These are phyloP conservation scores for Collybia mongolica DNA, from an alignment of 768 basidiomycete species.

Conservation along the genomic window DNA sequence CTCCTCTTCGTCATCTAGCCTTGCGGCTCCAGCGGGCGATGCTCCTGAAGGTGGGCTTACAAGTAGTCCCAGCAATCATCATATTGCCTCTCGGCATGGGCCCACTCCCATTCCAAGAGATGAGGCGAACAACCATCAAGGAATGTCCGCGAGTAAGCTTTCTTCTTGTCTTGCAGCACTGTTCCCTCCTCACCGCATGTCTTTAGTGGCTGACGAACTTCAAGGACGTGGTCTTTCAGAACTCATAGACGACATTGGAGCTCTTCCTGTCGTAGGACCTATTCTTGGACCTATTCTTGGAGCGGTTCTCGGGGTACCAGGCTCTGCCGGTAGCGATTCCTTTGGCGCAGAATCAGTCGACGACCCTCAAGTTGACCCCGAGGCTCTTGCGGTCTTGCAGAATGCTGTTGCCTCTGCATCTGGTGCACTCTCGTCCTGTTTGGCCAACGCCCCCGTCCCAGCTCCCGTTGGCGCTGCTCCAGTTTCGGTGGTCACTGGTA, in stretches of 20 bases:
- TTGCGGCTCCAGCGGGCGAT: slow-evolving; percentile 42
- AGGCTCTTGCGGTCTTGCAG: neutral
- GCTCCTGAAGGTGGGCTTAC: slow-evolving; percentile 21
- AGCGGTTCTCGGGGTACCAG: neutral
- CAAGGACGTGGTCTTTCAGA: neutral
- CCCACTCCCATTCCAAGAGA: slow-evolving; percentile 10
- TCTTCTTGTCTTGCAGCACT: neutral
- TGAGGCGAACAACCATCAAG: slow-evolving; percentile 3
- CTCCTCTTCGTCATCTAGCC: slow-evolving; percentile 46
- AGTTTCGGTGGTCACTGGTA: neutral
- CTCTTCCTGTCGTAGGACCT: neutral
- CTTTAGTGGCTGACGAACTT: neutral
- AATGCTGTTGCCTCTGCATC: neutral
- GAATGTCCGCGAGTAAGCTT: neutral
- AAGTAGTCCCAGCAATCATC: slow-evolving; percentile 20
- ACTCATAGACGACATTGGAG: neutral
- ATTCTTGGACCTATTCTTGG: neutral
- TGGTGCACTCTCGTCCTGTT: neutral
- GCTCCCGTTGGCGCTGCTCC: too few relatives aligned
- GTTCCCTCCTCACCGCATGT: neutral
- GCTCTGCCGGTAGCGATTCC: too few relatives aligned
- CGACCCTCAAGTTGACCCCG: too few relatives aligned
- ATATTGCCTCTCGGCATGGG: slow-evolving; percentile 11
- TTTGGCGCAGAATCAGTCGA: neutral
- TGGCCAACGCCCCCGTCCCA: neutral